Conservation (phyloP, 495 filamentous ascomycete species). For the Podospora pseudocomata region DNA sequence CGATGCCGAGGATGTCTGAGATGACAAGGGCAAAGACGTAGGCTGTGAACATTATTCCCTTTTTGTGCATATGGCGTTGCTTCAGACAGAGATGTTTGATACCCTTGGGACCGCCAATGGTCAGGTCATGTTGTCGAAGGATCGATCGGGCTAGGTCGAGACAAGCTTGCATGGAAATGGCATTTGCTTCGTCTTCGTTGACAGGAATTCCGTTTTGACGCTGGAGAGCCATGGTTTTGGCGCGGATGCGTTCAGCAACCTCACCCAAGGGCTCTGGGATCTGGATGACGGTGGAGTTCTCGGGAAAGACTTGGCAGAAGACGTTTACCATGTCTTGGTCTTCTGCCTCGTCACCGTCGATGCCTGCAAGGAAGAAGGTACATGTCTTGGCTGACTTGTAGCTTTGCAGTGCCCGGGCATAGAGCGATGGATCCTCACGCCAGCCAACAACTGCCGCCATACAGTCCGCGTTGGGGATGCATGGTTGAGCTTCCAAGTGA, state of each 20-base stretch:
- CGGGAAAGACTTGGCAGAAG: slow-evolving; percentile 11
- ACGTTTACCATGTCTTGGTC: slow-evolving; percentile 17
- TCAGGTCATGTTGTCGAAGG: slow-evolving; percentile 10
- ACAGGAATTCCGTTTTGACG: slow-evolving; percentile 6
- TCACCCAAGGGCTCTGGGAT: slow-evolving; percentile 14
- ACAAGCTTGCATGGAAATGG: slow-evolving; percentile 13
- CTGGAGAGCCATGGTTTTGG: slow-evolving; percentile 10
- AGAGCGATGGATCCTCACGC: slow-evolving; percentile 13
- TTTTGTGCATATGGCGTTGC: slow-evolving; percentile 20
- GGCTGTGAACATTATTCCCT: slow-evolving; percentile 19
- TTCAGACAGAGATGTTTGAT: slow-evolving; percentile 15
- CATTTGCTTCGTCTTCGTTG: slow-evolving; percentile 4
- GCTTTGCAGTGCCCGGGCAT: slow-evolving; percentile 14
- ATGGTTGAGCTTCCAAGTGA: slow-evolving; percentile 2
- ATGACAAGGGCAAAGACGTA: slow-evolving; percentile 17
- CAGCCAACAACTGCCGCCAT: slow-evolving; percentile 17
- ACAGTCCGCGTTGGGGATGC: neutral
- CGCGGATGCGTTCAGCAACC: slow-evolving; percentile 14
- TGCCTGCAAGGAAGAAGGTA: slow-evolving; percentile 12
- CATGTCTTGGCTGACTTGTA: slow-evolving; percentile 15
- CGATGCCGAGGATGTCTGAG: slow-evolving; percentile 15
- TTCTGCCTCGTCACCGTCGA: slow-evolving; percentile 16
- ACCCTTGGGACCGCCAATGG: neutral
- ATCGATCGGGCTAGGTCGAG: slow-evolving; percentile 11
- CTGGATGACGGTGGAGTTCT: slow-evolving; percentile 15